These are phyloP conservation scores for Jimgerdemannia lactiflua DNA, from an alignment of 192 early-diverging fungal genomes.

Conservation along the genomic window DNA sequence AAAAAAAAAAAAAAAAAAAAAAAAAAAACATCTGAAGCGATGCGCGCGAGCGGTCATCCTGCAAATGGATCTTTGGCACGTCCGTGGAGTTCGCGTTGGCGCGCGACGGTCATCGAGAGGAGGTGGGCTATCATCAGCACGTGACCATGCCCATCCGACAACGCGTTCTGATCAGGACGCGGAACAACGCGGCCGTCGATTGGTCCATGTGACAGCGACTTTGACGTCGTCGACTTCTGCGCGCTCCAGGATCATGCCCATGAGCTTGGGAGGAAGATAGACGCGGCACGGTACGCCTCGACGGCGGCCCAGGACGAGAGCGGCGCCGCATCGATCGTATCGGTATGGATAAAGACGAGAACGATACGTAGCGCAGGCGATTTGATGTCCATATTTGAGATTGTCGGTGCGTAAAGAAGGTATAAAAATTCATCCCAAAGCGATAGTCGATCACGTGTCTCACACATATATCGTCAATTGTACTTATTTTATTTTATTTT, in stretches of 20 bases:
- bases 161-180: background rate
- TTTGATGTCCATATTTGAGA: too few species aligned
- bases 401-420: too few species aligned
- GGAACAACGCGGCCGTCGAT: background rate
- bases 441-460: too few species aligned
- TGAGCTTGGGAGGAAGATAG: background rate
- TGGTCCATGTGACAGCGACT: background rate
- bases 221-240: background rate
- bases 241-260: background rate
- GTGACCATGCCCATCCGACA: background rate
- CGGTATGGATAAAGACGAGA: background rate
- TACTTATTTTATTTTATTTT: too few species aligned
- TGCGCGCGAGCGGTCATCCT: background rate
- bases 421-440: too few species aligned
- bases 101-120: too few species aligned
- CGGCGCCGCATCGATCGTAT: background rate
- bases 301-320: background rate
- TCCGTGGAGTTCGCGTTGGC: background rate
- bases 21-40: background rate
- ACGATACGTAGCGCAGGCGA: background rate
- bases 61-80: background rate
- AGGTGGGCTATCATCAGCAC: background rate
- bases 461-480: too few species aligned
- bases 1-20: too few species aligned
- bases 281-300: background rate